phyloP scores from a whole-genome alignment of 2,329 filamentous ascomycete species.

The Coleophoma eucalyptorum region DNA sequence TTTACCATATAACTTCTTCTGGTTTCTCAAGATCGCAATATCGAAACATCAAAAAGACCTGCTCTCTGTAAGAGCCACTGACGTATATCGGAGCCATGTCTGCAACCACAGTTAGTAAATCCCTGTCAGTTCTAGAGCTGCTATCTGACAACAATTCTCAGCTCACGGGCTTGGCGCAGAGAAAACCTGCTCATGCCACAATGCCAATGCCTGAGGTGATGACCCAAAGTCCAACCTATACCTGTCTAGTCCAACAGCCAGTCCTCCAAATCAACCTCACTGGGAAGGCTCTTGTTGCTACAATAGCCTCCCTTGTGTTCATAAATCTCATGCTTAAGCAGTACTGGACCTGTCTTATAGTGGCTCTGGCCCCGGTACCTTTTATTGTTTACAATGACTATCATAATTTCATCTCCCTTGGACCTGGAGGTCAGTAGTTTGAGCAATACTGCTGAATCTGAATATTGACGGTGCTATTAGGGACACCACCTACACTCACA shows the following conservation, averaged over 20 bases:
- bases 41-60: too few species aligned
- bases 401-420: constrained; percentile 69
- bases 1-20: too few species aligned
- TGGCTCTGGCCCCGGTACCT: constrained; percentile 44
- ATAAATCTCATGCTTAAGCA: constrained; percentile 48
- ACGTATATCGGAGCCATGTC: constrained; percentile 50
- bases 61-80: too few species aligned
- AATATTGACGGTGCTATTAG: not conserved
- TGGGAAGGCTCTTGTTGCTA: constrained; percentile 33
- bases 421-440: constrained; percentile 54
- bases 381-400: constrained; percentile 65
- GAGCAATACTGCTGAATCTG: not conserved
- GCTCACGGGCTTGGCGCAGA: constrained; percentile 9
- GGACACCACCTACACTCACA: constrained; percentile 68
- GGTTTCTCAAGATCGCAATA: too few species aligned
- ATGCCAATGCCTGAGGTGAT: constrained; percentile 10
- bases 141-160: constrained; percentile 52
- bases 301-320: constrained; percentile 47
- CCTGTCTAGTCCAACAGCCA: constrained; percentile 19
- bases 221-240: constrained; percentile 9
- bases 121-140: constrained; percentile 68
- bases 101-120: constrained; percentile 66
- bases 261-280: constrained; percentile 23
- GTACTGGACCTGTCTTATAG: constrained; percentile 42
- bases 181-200: constrained; percentile 12